These are phyloP conservation scores for Colletotrichum sp. DNA, from an alignment of 2,329 filamentous ascomycete species.

Conservation along the genomic window DNA sequence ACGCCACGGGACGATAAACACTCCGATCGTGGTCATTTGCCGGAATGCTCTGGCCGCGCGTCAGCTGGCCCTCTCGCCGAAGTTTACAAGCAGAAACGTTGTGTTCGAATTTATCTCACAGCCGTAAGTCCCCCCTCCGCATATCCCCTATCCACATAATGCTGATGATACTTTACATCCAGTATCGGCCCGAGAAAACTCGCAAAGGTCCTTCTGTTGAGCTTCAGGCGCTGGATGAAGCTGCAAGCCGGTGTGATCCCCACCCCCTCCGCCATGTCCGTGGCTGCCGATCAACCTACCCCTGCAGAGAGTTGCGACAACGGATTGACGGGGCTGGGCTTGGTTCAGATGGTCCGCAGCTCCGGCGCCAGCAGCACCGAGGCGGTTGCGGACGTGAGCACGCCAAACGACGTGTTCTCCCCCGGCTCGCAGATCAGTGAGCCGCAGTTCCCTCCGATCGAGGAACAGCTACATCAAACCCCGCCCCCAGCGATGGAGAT, in stretches of 20 bases:
- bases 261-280: not conserved
- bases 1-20: not conserved
- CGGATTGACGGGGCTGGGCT: not conserved
- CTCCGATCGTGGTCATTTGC: conserved; percentile 34
- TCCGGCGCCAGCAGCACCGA: not conserved
- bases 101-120: conserved; percentile 42
- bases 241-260: not conserved
- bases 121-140: conserved; percentile 30
- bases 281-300: not conserved
- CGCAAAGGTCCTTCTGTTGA: conserved; percentile 33
- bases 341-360: fast-evolving
- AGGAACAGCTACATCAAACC: not conserved
- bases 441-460: not conserved
- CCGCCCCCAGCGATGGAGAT: fast-evolving
- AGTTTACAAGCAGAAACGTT: conserved; percentile 20
- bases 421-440: not conserved
- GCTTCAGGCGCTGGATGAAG: conserved; percentile 30
- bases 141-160: fast-evolving
- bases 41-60: conserved; percentile 33
- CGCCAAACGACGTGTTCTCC: not conserved
- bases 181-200: conserved; percentile 42
- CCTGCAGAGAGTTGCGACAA: not conserved
- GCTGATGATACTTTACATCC: fast-evolving
- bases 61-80: conserved; percentile 20
- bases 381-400: not conserved